Evolutionary conservation across 805 yeast genomes (phyloP), one percentile per base, ranked within the genome.

Genomic region (Saccharomycopsis selenospora): DNA sequence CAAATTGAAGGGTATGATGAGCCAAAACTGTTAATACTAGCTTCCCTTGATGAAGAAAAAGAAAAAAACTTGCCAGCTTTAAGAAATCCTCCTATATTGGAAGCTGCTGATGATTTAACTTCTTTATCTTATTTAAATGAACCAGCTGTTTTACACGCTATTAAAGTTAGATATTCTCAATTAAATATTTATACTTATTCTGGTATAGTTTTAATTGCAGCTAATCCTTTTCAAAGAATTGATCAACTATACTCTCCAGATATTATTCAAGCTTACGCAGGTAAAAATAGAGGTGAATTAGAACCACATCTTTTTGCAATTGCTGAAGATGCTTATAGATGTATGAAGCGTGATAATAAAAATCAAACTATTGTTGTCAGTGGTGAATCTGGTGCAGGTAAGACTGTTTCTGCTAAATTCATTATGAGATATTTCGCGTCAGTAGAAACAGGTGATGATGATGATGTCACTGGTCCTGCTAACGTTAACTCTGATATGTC

Each of bases 361-460:
- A 90, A 91, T 68, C 99, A 91, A 68, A 91, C 99, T 1, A 90
- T 91, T 54, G 96, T 91, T 14, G 98, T 91, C 14, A 80, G 90
- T 58, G 99, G 99, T 68, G 99, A 91, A 68, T 86, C 96, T 4
- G 99, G 99, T 66, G 98, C 99, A 25, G 99, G 99, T 66, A 93
- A 91, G 61, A 93, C 98, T 3, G 98, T 91, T 38, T 82, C 93
- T 54, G 99, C 99, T 36, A 91, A 91, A 64, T 91, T 86, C 66
- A 91, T 91, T 56, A 91, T 91, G 98, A 80, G 98, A 65, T 91
- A 90, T 66, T 90, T 91, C 65, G 98, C 98, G 3, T 82, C 95
- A 14, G 97, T 91, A 13, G 97, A 91, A 61, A 36, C 51, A 5
- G 40, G 40, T 26, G 25, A 13, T 27, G 73, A 70, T 51, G 60